Base-by-base conservation (phyloP, 2,329 filamentous ascomycete genomes). In the Apiospora koreana region DNA sequence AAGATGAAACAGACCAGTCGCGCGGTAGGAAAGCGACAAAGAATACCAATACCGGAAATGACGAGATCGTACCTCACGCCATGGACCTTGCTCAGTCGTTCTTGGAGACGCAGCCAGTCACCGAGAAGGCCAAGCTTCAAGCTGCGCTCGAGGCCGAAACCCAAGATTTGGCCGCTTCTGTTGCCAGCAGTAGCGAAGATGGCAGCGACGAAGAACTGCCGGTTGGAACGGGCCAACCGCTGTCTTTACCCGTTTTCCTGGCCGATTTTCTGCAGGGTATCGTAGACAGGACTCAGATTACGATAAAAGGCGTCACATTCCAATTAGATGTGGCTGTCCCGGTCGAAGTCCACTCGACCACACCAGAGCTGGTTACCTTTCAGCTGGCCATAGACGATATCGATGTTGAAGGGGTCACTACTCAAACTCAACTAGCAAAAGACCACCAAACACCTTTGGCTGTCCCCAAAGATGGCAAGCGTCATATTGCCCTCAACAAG, bases 181-280 rank as follows among this genome's bases (percentile, higher is more conserved):
- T 89, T 23, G 76, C 86, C 9, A 84, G 86, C 72, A 84, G 86
- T 72, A 92, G 88, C 75, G 89, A 92, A 64, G 88, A 92, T 74
- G 87, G 82, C 23, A 87, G 86, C 72, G 89, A 91, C 48, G 90
- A 92, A 6, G 90, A 91, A 46, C 80, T 83, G 18, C 79, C 85
- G 12, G 79, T 89, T 5, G 93, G 93, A n/a, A 93, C 92, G 28
- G 93, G 93, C 1, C 88, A 92, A 73, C 82, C 89, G 1, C 82
- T 94, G 42, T 90, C 90, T 1, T 82, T 95, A 5, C 93, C 93
- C 7, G 84, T 83, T 0, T 94, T 94, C 73, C 82, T 96, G 65
- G 88, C 91, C 54, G 88, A 88, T 73, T 93, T 94, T 73, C 80
- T 95, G 7, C 91, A 94, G 74, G 92, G 92, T 41, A 89, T 95